Evolutionary conservation across 805 yeast genomes (phyloP), one percentile per base, ranked within the genome.

Genomic region (Kodamaea laetipori): DNA sequence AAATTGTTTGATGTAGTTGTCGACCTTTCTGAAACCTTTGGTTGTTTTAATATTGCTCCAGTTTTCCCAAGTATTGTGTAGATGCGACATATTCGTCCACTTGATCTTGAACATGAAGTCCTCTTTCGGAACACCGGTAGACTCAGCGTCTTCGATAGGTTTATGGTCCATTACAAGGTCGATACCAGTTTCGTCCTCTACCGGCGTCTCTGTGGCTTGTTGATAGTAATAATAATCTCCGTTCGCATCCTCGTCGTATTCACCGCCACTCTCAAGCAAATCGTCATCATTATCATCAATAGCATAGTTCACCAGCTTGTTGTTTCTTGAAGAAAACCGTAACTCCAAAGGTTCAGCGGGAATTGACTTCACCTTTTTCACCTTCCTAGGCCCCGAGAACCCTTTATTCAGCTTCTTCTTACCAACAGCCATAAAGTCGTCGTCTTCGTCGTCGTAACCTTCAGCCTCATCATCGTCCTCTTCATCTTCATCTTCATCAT

Each of bases 41-140:
- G 73, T 63, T 13, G 65, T 61, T 36, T 76, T 76, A 39, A 83
- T 57, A 2, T 66, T 62, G 9, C 64, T 66, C 65, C 84, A 90
- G 2, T 78, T 61, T 60, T 90, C 96, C 97, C 97, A 94, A 0
- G 96, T 84, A 63, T 92, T 94, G 66, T 94, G 99, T 49, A 94
- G 72, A 67, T 94, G 98, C 10, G 97, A 86, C 49, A 81, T 73
- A 42, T 79, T 87, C 13, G 78, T 73, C 99, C 99, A 94, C 67
- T 94, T 94, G 54, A 94, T 77, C 53, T 74, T 63, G 58, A 80
- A 67, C 39, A 79, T 75, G 55, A 73, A 83, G 47, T 78, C 81
- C 40, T 69, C 67, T 53, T 84, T 84, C 32, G 87, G 83, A n/a
- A 12, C 37, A 12, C 19, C 28, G 18, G 24, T 24, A 10, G 8